phyloP scores from a whole-genome alignment of 2,329 filamentous ascomycete genomes.

The Hyphodiscus sp. region DNA sequence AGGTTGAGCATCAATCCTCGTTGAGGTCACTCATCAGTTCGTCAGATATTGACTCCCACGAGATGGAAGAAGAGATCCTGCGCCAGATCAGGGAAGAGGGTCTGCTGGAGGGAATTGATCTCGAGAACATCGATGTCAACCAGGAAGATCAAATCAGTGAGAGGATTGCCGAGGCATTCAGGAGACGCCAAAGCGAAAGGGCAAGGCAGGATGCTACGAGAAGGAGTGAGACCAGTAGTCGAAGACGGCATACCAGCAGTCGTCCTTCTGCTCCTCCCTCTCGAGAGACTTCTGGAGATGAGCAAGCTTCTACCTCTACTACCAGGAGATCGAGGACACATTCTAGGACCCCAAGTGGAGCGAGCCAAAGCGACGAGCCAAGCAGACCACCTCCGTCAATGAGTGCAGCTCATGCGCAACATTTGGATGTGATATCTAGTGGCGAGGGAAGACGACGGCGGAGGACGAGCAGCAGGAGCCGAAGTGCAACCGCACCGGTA shows the following conservation, averaged over 20 bases:
- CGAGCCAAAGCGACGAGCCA: constrained; percentile 40
- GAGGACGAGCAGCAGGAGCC: constrained; percentile 45
- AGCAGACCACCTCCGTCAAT: constrained; percentile 42
- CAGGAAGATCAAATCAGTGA: constrained; percentile 89
- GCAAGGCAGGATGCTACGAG: constrained; percentile 41
- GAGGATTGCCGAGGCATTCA: constrained; percentile 82
- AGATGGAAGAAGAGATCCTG: constrained; percentile 83
- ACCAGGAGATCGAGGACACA: constrained; percentile 32
- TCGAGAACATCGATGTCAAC: constrained; percentile 76
- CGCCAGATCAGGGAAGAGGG: constrained; percentile 86
- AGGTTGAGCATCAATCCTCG: constrained; percentile 84
- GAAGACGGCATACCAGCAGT: constrained; percentile 23
- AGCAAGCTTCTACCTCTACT: constrained; percentile 10
- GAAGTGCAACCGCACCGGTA: constrained; percentile 46
- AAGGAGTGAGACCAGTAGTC: constrained; percentile 33
- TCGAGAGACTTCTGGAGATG: constrained; percentile 24
- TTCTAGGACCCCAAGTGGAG: constrained; percentile 41
- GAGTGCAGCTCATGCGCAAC: constrained; percentile 38
- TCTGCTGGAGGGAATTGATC: constrained; percentile 77
- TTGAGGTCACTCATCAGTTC: constrained; percentile 77
- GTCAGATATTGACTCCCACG: constrained; percentile 67
- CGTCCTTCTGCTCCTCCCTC: constrained; percentile 19
- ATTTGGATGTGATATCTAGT: constrained; percentile 43
- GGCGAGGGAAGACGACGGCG: constrained; percentile 39
- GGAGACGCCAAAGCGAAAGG: constrained; percentile 63